phyloP scores from a whole-genome alignment of 305 asterid genomes.

The Plantago coronopus region DNA sequence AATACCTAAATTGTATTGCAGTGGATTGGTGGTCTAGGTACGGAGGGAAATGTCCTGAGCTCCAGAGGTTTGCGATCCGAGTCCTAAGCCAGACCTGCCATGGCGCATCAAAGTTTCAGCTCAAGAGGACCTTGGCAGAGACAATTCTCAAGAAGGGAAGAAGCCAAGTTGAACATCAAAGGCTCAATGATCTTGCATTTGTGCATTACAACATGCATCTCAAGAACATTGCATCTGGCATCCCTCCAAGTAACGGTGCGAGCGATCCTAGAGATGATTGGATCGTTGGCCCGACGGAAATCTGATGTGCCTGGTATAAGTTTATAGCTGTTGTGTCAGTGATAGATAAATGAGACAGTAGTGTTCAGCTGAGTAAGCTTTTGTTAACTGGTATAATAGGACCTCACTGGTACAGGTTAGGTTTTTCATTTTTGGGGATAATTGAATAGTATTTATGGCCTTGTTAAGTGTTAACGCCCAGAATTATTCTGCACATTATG shows the following conservation, averaged over 20 bases:
- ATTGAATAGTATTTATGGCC: no score
- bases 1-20: constrained; percentile 27
- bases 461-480: no score
- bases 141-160: constrained; percentile 23
- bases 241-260: neutral
- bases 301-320: neutral
- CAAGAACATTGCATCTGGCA: constrained; percentile 3
- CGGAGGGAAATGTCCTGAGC: constrained; percentile 43
- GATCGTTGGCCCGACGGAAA: neutral
- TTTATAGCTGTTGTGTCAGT: neutral
- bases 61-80: constrained; percentile 50
- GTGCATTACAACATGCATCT: constrained; percentile 54
- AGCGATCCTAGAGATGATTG: neutral
- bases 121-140: constrained; percentile 45
- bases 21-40: constrained; percentile 67
- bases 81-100: constrained; percentile 59
- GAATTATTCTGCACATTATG: no score
- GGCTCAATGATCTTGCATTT: constrained; percentile 38
- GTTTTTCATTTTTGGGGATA: no score
- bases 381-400: no score
- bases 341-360: neutral
- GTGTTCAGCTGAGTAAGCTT: no score
- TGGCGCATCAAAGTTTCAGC: constrained; percentile 46
- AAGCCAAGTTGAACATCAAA: constrained; percentile 30
- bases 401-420: no score